Conservation (phyloP, 164 flowering plant genomes). For the Cinnamomum micranthum region DNA sequence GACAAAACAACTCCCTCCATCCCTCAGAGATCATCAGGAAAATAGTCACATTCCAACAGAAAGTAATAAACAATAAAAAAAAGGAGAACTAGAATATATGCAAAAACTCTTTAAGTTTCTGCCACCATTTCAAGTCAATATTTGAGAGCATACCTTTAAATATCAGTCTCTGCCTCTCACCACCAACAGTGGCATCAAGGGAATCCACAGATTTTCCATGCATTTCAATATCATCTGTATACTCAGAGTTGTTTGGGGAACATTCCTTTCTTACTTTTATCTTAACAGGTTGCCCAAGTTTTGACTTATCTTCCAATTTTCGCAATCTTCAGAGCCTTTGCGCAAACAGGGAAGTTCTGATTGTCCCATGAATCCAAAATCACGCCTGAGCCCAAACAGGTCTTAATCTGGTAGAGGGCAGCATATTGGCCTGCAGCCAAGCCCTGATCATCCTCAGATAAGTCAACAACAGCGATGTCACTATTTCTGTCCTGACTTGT, state of each 20-base stretch:
- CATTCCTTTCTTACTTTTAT: conserved; percentile 51
- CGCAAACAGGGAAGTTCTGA: conserved; percentile 74
- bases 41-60: background rate
- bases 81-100: conserved; percentile 20
- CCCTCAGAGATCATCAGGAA: no score
- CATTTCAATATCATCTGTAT: conserved; percentile 11
- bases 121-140: conserved; percentile 24
- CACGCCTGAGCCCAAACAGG: conserved; percentile 87
- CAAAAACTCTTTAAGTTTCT: conserved; percentile 22
- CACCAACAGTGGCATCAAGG: background rate
- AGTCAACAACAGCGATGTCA: conserved; percentile 53
- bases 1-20: no score
- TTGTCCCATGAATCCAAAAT: conserved; percentile 93
- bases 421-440: conserved; percentile 96
- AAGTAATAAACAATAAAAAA: background rate
- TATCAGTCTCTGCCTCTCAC: background rate
- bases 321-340: conserved; percentile 74
- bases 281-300: conserved; percentile 82
- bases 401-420: conserved; percentile 62
- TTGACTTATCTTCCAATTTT: conserved; percentile 71
- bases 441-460: conserved; percentile 88
- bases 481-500: conserved; percentile 27
- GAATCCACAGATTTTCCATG: conserved; percentile 4
- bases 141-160: conserved; percentile 12
- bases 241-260: conserved; percentile 11